phyloP scores from a whole-genome alignment of 352 stramenopile species.

The Pythium brassicae region DNA sequence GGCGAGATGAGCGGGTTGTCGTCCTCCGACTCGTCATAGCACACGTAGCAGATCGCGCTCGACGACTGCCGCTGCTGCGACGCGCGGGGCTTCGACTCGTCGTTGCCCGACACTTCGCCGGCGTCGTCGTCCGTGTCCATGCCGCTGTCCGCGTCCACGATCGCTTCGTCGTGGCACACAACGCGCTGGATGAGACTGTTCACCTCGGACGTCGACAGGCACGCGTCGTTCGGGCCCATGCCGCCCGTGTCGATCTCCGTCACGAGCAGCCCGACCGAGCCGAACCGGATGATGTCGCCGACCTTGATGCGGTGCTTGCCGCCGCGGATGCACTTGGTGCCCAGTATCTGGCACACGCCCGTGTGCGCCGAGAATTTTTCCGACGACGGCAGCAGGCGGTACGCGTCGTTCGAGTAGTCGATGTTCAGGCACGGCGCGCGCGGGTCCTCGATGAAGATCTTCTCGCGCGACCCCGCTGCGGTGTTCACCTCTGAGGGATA shows the following conservation, averaged over 20 bases:
- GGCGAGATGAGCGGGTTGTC: slow-evolving; percentile 92
- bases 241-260: slow-evolving; percentile 81
- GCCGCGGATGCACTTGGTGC: slow-evolving; percentile 81
- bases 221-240: slow-evolving; percentile 62
- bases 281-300: slow-evolving; percentile 86
- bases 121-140: slow-evolving; percentile 85
- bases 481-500: slow-evolving; percentile 22
- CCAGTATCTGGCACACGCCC: slow-evolving; percentile 83
- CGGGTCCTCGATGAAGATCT: slow-evolving; percentile 87
- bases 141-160: slow-evolving; percentile 76
- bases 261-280: slow-evolving; percentile 74
- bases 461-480: slow-evolving; percentile 40
- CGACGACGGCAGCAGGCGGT: slow-evolving; percentile 77
- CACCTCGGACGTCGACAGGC: slow-evolving; percentile 68
- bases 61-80: slow-evolving; percentile 73
- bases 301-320: slow-evolving; percentile 78
- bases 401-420: slow-evolving; percentile 83
- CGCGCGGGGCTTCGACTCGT: slow-evolving; percentile 72
- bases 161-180: slow-evolving; percentile 73
- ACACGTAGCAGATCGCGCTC: slow-evolving; percentile 84
- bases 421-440: slow-evolving; percentile 81
- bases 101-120: slow-evolving; percentile 78
- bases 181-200: slow-evolving; percentile 79
- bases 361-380: slow-evolving; percentile 87
- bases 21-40: slow-evolving; percentile 83